Base-by-base conservation (phyloP, 768 basidiomycete genomes). In the Clathrus columnatus region DNA sequence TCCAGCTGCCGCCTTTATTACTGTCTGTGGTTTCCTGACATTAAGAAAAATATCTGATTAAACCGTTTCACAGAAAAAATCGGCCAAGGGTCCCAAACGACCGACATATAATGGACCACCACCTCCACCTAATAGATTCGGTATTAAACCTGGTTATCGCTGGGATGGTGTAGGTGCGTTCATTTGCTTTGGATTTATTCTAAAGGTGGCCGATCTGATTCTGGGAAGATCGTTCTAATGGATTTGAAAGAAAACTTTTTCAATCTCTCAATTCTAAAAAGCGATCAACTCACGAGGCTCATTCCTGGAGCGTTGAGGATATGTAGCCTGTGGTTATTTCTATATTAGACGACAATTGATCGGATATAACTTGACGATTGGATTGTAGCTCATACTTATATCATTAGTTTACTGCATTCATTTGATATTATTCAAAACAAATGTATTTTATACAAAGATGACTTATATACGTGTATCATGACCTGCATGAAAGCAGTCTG, bases 161-260 rank as follows among this genome's bases (percentile, higher is more conserved):
- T 99, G 96, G 96, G 96, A 99, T 67, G 96, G 96, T 26, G 96
- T 98, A 60, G 94, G 94, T 91, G 59, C 60, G 79, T 74, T 20
- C 16, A 2, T 53, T 1, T 18, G 21, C 17, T 29, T 49, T 51
- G 46, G 21, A 62, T 16, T 20, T 8, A 30, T 29, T 23, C 45
- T 8, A 48, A 14, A 16, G 8, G 14, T 48, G 47, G 17, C 14
- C 17, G 28, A 48, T 0, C 5, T 5, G 28, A 32, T 52, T 7
- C 30, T 29, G 28, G 51, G 16, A 61, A 93, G 93, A 97, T 66
- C 80, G 93, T 54, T 81, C 90, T 3, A 97, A 86, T 59, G 96
- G 95, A 3, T 97, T 94, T 62, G 95, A 97, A 73, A 89, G 87
- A 73, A 92, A 91, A 63, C 72, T 82, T 50, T 95, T 94, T 74